Percentiles rank a stretch among this genome's conserved stretches.
phyloP scores from a whole-genome alignment of 169 alveolate genomes.

The Plasmodium inui region DNA sequence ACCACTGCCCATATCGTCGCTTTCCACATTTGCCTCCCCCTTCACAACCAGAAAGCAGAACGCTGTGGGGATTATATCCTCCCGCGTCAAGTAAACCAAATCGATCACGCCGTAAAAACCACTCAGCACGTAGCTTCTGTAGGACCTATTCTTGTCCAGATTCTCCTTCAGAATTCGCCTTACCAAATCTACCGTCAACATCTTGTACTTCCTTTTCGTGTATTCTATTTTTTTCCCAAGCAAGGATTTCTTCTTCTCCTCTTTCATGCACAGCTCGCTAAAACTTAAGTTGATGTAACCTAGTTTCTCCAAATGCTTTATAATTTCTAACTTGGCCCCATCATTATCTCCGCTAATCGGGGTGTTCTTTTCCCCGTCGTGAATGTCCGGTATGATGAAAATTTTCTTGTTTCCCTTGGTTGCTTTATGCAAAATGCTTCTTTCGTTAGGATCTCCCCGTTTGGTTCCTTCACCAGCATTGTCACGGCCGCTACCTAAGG shows the following conservation, averaged over 20 bases:
- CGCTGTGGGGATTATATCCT: constrained; percentile 27
- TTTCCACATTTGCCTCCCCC: background rate
- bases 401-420: constrained; percentile 2
- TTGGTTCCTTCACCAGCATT: background rate
- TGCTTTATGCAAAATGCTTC: background rate
- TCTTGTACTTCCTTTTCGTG: constrained; percentile 52
- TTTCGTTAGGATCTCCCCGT: background rate
- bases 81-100: constrained; percentile 1
- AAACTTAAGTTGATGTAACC: constrained; percentile 41
- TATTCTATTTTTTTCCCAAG: constrained; percentile 74
- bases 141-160: constrained; percentile 38
- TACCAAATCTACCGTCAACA: constrained; percentile 53
- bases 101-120: constrained; percentile 36
- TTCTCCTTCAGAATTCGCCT: constrained; percentile 65
- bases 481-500: background rate
- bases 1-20: background rate
- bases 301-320: constrained; percentile 56
- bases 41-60: constrained; percentile 20
- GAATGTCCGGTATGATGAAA: constrained; percentile 30
- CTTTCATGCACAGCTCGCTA: constrained; percentile 54
- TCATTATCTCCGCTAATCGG: background rate
- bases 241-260: constrained; percentile 66
- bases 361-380: background rate
- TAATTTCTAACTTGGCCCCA: background rate
- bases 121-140: constrained; percentile 26